Percentiles rank a stretch among this genome's conserved stretches.
These are phyloP conservation scores for Exophiala lecanii-corni DNA, from an alignment of 2,329 filamentous ascomycete species.

Conservation along the genomic window DNA sequence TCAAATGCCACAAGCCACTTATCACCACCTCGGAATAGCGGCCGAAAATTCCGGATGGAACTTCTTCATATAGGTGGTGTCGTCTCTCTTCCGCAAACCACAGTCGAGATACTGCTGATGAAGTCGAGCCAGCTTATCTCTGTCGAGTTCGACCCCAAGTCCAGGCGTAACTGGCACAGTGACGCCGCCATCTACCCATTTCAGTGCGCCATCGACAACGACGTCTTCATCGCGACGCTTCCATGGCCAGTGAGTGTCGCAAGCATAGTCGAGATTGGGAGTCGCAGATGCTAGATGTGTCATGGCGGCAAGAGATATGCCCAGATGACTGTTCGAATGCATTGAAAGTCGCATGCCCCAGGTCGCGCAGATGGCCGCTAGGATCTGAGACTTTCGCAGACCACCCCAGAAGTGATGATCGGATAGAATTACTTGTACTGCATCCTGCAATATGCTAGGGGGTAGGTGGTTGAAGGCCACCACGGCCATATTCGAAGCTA, in stretches of 20 bases:
- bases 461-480: constrained; percentile 40
- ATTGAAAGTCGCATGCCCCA: constrained; percentile 41
- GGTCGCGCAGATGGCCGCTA: constrained; percentile 33
- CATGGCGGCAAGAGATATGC: constrained; percentile 42
- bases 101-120: constrained; percentile 38
- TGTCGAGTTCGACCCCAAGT: constrained; percentile 38
- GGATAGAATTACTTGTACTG: constrained; percentile 40
- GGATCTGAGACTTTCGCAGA: constrained; percentile 37
- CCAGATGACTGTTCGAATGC: constrained; percentile 44
- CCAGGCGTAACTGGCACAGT: constrained; percentile 35
- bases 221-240: constrained; percentile 42
- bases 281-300: constrained; percentile 42
- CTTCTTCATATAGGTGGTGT: constrained; percentile 12
- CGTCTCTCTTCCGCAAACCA: constrained; percentile 23
- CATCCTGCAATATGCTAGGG: constrained; percentile 35
- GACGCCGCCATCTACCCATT: constrained; percentile 36
- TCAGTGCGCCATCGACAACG: constrained; percentile 35
- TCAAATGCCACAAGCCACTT: too few species aligned
- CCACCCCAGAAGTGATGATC: constrained; percentile 45
- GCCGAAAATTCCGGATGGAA: constrained; percentile 15
- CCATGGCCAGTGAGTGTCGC: constrained; percentile 45
- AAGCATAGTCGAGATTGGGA: constrained; percentile 41
- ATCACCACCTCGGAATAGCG: constrained; percentile 11
- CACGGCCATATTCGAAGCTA: constrained; percentile 44
- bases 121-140: constrained; percentile 32